phyloP scores from a whole-genome alignment of 306 rosid genomes.

The Urtica urens region DNA sequence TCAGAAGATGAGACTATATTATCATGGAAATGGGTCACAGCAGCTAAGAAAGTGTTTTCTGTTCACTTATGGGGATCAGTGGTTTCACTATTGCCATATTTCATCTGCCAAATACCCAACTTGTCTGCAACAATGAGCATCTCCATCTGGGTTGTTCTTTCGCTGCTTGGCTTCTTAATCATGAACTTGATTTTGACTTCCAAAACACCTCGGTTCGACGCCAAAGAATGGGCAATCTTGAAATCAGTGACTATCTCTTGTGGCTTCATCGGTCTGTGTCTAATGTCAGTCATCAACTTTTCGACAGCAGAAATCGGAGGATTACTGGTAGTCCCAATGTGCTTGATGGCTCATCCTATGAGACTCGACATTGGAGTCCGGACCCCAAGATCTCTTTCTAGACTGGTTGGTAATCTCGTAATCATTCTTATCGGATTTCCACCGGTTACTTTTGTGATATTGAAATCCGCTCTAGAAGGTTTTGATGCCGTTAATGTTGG shows the following conservation, averaged over 20 bases:
- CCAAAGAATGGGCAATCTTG: constrained; percentile 58
- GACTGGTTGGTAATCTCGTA: constrained; percentile 50
- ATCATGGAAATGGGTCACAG: constrained; percentile 80
- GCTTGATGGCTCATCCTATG: constrained; percentile 74
- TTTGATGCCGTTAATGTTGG: constrained; percentile 24
- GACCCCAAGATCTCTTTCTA: constrained; percentile 33
- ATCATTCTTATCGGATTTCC: constrained; percentile 64
- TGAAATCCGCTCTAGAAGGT: constrained; percentile 50
- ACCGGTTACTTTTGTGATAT: constrained; percentile 39
- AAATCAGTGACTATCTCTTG: constrained; percentile 77
- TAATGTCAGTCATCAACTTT: constrained; percentile 85
- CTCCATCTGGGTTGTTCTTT: constrained; percentile 46
- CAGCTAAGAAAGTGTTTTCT: constrained; percentile 61
- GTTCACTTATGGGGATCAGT: constrained; percentile 70
- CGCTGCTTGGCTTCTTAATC: constrained; percentile 37
- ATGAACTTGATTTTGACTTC: constrained; percentile 44
- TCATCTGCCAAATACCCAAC: constrained; percentile 48
- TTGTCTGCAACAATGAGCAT: constrained; percentile 38
- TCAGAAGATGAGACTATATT: constrained; percentile 24
- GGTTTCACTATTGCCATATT: constrained; percentile 67
- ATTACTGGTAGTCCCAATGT: constrained; percentile 62
- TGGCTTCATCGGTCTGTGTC: constrained; percentile 65
- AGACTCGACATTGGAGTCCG: constrained; percentile 40
- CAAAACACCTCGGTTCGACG: constrained; percentile 28
- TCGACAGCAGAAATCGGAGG: constrained; percentile 91